Percentiles rank a stretch among this genome's conserved stretches.
Evolutionary conservation across 257 asterid species (phyloP).

Genomic region (Solanum dulcamara): DNA sequence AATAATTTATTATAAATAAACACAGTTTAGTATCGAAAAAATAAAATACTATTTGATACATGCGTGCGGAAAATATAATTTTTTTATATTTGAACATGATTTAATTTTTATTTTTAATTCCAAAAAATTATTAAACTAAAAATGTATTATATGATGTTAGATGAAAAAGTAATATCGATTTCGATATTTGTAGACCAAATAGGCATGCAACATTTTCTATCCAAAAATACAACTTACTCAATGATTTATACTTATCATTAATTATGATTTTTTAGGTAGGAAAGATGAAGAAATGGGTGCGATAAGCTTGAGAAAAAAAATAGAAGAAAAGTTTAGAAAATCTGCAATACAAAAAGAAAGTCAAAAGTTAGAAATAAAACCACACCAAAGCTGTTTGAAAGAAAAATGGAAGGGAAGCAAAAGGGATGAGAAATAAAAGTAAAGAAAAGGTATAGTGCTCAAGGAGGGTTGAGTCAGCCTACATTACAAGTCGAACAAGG

Average conservation of each 20-base stretch:
- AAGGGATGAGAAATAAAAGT: no score
- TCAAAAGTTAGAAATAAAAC: no score
- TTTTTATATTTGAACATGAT: not conserved
- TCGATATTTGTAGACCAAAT: not conserved
- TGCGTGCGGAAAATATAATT: not conserved
- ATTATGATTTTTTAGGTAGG: not conserved
- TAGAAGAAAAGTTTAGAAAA: no score
- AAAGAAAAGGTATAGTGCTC: no score
- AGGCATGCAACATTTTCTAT: not conserved
- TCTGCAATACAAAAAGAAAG: no score
- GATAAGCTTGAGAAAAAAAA: no score
- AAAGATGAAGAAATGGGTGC: no score
- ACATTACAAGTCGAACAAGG: no score
- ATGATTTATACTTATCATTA: not conserved
- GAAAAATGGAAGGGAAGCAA: no score
- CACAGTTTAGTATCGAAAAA: not conserved
- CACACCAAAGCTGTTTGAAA: no score
- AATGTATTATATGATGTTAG: not conserved
- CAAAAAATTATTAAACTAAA: not conserved
- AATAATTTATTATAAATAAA: not conserved
- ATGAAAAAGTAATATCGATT: not conserved
- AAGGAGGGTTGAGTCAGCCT: no score
- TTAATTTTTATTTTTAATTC: not conserved
- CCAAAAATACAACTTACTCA: not conserved
- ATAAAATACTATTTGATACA: not conserved